Evolutionary conservation across 805 yeast genomes (phyloP), one percentile per base, ranked within the genome.

Genomic region (Ogataea chonburiensis): DNA sequence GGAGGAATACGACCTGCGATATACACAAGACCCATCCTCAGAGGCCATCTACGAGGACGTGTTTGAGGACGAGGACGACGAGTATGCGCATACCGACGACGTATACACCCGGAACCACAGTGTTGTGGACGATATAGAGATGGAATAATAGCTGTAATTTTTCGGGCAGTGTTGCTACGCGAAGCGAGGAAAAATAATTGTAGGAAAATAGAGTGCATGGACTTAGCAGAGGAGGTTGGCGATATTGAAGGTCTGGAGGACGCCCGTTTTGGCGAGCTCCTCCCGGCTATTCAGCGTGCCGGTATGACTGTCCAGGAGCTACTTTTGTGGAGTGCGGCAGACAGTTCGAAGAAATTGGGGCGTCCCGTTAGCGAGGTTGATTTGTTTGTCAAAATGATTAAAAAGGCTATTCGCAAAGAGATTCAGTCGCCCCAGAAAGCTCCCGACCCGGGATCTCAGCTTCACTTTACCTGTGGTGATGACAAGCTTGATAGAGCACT

Each of bases 401-500:
- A 40, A 25, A 12, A 24, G 3, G 43, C 50, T 15, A 22, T 49
- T 15, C 7, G 19, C 3, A n/a, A 17, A 3, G 7, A 26, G 4
- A 19, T 44, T 18, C 34, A 34, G 13, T 22, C 24, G n/a, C 31
- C 26, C n/a, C 28, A 17, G 13, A 37, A 29, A 15, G 16, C 35
- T 5, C 34, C 37, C 17, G 10, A 7, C 3, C 11, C 25, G 4
- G 14, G 9, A 5, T 22, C 27, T 12, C 17, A 12, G 7, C 16
- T 34, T 2, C 17, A 11, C 7, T 70, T 77, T 51, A 69, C 83
- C 6, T 68, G 81, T 0, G 85, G 85, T 0, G 79, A 72, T 50
- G 55, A 52, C 1, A 48, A 44, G 5, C 44, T 83, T 1, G 89
- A 83, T 51, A 50, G 46, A 7, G 40, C 63, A 0, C 53, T 83